A percentile compares a stretch with the other conserved stretches of the same genome.
Evolutionary conservation across 805 yeast genomes (phyloP).

Genomic region (Cyberlindnera samutprakarnensis): DNA sequence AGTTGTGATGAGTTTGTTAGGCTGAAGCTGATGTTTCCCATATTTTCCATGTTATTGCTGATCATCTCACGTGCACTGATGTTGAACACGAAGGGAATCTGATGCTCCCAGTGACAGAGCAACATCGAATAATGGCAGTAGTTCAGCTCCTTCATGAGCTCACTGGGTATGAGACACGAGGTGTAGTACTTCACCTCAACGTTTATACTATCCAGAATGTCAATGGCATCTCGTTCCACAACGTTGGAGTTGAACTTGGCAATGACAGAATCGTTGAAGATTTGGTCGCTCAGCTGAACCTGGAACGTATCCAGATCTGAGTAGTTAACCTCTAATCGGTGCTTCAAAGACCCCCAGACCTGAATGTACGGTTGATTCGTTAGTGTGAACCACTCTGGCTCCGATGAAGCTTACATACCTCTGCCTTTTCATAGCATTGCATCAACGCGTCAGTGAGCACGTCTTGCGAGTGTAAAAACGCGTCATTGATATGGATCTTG

Average conservation of each 20-base stretch:
- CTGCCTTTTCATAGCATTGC: slow-evolving; percentile 2
- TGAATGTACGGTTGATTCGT: too few species aligned
- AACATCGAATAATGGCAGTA: slow-evolving; percentile 6
- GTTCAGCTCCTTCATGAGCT: slow-evolving; percentile 5
- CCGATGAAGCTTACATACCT: slow-evolving; percentile 1
- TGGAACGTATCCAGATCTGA: slow-evolving; percentile 9
- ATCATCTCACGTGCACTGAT: slow-evolving; percentile 16
- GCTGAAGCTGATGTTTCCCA: slow-evolving; percentile 23
- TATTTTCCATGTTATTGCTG: slow-evolving; percentile 14
- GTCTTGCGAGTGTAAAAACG: slow-evolving; percentile 7
- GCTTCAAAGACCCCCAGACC: slow-evolving; percentile 5
- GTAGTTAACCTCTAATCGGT: slow-evolving; percentile 3
- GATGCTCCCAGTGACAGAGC: slow-evolving; percentile 23
- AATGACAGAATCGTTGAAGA: slow-evolving; percentile 5
- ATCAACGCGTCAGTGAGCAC: slow-evolving; percentile 5
- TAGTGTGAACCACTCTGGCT: too few species aligned
- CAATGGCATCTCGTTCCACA: slow-evolving; percentile 3
- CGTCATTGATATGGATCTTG: slow-evolving; percentile 8
- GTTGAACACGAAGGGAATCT: slow-evolving; percentile 27
- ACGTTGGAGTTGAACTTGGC: slow-evolving; percentile 5
- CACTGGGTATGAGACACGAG: not conserved
- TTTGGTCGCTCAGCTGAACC: slow-evolving; percentile 3
- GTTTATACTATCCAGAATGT: slow-evolving; percentile 2
- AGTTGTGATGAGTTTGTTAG: slow-evolving; percentile 17
- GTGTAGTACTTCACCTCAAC: slow-evolving; percentile 9